These are phyloP conservation scores for Symbiotaphrina buchneri DNA, from an alignment of 495 filamentous ascomycete genomes.

Conservation along the genomic window DNA sequence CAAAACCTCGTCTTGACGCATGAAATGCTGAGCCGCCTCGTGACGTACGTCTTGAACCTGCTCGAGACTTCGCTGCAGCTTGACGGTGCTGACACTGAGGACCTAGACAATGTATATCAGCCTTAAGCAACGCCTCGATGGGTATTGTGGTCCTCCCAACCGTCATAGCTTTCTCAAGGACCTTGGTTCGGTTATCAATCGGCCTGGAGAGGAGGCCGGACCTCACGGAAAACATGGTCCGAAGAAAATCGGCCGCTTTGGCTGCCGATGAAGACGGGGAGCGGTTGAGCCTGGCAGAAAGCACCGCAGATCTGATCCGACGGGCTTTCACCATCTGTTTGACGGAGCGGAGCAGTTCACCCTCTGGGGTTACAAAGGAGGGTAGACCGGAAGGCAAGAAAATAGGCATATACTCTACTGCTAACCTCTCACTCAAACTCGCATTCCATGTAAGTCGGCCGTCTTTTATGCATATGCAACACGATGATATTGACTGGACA, in stretches of 20 bases:
- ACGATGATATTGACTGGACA: not conserved
- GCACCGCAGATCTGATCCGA: slow-evolving; percentile 67
- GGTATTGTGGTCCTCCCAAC: slow-evolving; percentile 60
- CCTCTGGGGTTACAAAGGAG: slow-evolving; percentile 17
- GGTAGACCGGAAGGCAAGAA: slow-evolving; percentile 62
- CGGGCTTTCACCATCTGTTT: slow-evolving; percentile 82
- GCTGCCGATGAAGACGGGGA: slow-evolving; percentile 32
- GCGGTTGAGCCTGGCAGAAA: slow-evolving; percentile 57
- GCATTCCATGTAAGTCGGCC: slow-evolving; percentile 46
- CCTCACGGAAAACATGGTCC: slow-evolving; percentile 31
- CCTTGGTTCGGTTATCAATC: slow-evolving; percentile 61
- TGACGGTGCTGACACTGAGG: slow-evolving; percentile 1
- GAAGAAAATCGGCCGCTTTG: slow-evolving; percentile 15
- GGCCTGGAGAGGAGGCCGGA: slow-evolving; percentile 55
- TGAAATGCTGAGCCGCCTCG: slow-evolving; percentile 41
- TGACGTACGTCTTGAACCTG: slow-evolving; percentile 30
- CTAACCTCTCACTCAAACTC: slow-evolving; percentile 75
- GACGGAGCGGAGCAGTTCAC: slow-evolving; percentile 48
- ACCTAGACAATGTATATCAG: slow-evolving; percentile 50
- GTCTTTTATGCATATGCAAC: slow-evolving; percentile 1
- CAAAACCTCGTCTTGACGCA: slow-evolving; percentile 55
- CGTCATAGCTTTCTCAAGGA: slow-evolving; percentile 50
- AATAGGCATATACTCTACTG: slow-evolving; percentile 69
- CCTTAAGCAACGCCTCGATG: slow-evolving; percentile 53
- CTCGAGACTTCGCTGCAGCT: not conserved